Conservation (phyloP, 2,329 filamentous ascomycete species). For the Verticillium dahliae region DNA sequence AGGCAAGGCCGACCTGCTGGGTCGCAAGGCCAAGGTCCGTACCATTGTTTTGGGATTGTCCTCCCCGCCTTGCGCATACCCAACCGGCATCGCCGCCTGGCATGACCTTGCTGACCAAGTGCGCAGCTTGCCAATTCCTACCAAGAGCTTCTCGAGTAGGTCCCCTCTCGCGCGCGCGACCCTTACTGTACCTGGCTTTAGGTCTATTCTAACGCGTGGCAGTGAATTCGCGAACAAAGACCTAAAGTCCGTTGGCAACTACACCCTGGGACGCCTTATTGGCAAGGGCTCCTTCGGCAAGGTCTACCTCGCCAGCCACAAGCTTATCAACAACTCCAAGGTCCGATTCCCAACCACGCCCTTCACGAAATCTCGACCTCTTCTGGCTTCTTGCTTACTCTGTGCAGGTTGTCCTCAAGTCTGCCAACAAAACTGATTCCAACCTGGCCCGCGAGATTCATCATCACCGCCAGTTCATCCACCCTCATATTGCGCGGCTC, state of each 20-base stretch:
- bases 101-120: background rate
- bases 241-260: conserved; percentile 89
- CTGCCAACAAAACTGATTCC: conserved; percentile 88
- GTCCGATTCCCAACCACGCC: conserved; percentile 35
- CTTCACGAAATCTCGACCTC: background rate
- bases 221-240: conserved; percentile 94
- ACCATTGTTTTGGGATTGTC: background rate
- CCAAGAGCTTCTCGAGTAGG: conserved; percentile 89
- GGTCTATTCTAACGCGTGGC: conserved; percentile 4
- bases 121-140: conserved; percentile 89
- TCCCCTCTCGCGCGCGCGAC: conserved; percentile 8
- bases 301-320: conserved; percentile 92
- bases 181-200: no score
- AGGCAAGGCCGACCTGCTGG: conserved; percentile 50
- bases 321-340: conserved; percentile 98
- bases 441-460: conserved; percentile 97
- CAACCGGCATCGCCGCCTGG: conserved; percentile 1
- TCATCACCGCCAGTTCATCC: conserved; percentile 94
- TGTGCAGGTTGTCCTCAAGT: conserved; percentile 88
- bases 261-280: conserved; percentile 83
- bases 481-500: conserved; percentile 91
- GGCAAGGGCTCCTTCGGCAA: conserved; percentile 98
- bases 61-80: background rate
- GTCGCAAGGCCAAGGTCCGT: conserved; percentile 55
- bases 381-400: conserved; percentile 1